Percentiles rank a stretch among this genome's conserved stretches.
phyloP scores from a whole-genome alignment of 345 rosid species.

The Aquilaria sinensis region DNA sequence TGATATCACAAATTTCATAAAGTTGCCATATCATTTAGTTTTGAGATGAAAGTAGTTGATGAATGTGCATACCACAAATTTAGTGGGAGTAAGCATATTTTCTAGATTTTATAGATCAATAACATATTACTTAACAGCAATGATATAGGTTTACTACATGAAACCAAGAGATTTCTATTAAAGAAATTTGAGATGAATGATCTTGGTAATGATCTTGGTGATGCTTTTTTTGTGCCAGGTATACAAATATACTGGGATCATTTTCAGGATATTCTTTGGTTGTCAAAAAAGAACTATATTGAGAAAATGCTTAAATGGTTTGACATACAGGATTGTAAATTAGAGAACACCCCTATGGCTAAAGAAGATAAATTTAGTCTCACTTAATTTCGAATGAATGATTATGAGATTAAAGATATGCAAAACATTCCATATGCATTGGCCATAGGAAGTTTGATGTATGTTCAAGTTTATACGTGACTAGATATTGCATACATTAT shows the following conservation, averaged over 20 bases:
- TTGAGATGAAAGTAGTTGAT: no score
- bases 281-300: neutral
- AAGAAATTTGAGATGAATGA: no score
- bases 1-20: no score
- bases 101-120: no score
- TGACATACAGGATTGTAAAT: slow-evolving; percentile 5
- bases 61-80: no score
- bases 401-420: neutral
- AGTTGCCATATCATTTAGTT: no score
- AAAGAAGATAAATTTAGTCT: neutral
- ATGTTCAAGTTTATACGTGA: neutral
- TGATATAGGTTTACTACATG: no score
- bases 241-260: neutral
- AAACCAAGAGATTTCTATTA: no score
- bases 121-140: no score
- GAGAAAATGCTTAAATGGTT: neutral
- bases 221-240: no score
- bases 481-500: neutral
- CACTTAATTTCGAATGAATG: neutral
- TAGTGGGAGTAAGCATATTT: no score
- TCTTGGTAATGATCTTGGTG: no score
- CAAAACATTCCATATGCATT: neutral
- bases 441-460: neutral
- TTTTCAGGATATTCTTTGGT: neutral
- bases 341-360: neutral